Evolutionary conservation across 2,329 filamentous ascomycete genomes (phyloP), one percentile per base, ranked within the genome.

Genomic region (Cladosporium velox): DNA sequence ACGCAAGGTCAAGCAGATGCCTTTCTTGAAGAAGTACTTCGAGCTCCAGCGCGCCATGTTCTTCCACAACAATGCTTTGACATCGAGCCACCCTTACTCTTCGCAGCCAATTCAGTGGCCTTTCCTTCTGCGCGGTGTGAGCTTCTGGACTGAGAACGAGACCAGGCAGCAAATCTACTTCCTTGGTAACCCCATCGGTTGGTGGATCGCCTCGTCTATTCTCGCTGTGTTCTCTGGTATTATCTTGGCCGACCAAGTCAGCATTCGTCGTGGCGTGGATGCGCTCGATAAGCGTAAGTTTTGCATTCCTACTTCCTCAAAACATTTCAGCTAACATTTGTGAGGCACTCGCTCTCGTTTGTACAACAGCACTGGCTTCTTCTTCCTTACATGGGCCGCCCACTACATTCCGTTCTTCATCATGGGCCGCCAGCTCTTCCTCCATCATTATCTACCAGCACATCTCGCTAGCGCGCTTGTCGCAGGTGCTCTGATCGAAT

Each of bases 11-110:
- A 97, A 96, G 84, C 84, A 84, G 24, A 79, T 98, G 75, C 89
- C 93, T 21, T 99, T 99, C 86, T 81, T 97, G 71, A 88, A 87
- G 75, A 99, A 99, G 83, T 99, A 94, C 85, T 88, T 97, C 70
- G 95, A 99, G 83, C 86, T 99, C 66, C 95, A 99, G 81, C 88
- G 94, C 59, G 92, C 93, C 73, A 99, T 99, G 93, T 99, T 99
- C 86, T 94, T 91, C 86, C 95, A 99, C 85, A 99, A 99, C 86
- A 98, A 93, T 79, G 94, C 96, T 74, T 84, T 99, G 76, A 99
- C 95, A 54, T 96, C 93, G 82, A 96, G 92, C 77, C 95, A 99
- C 79, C 95, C 95, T 1, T 99, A 99, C 78, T 88, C 95, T 51
- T 97, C 92, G 73, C 90, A 93, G 77, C 95, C 95, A 7, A 95